phyloP scores from a whole-genome alignment of 164 flowering plant species.

The Platanus orientalis region DNA sequence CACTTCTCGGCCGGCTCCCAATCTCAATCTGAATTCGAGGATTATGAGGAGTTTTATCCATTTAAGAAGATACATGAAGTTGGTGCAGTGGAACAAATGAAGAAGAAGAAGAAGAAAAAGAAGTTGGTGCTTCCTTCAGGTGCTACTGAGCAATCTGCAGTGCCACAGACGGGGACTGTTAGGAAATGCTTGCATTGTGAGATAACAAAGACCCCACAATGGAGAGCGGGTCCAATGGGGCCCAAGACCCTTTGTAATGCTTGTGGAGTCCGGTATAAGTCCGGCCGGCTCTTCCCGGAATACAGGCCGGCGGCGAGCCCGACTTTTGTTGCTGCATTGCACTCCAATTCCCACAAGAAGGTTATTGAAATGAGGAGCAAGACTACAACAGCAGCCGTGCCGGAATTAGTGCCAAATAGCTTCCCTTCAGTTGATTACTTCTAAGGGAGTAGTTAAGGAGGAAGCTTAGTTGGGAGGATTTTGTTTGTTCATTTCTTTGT shows the following conservation, averaged over 20 bases:
- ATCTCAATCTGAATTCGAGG: constrained; percentile 31
- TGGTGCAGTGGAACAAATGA: constrained; percentile 31
- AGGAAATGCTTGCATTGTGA: constrained; percentile 90
- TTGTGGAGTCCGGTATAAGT: constrained; percentile 93
- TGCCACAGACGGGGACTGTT: constrained; percentile 19
- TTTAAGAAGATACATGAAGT: constrained; percentile 25
- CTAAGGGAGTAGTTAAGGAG: constrained; percentile 11
- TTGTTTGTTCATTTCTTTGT: not conserved
- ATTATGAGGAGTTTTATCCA: constrained; percentile 41
- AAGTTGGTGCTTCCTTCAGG: constrained; percentile 22
- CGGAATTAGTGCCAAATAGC: constrained; percentile 34
- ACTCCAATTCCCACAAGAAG: constrained; percentile 93
- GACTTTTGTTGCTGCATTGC: constrained; percentile 68
- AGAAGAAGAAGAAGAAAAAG: constrained; percentile 48
- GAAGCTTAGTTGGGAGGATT: not conserved
- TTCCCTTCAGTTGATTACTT: constrained; percentile 21
- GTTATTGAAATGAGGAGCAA: constrained; percentile 79
- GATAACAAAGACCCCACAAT: constrained; percentile 90
- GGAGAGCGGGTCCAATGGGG: constrained; percentile 97
- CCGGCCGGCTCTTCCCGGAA: constrained; percentile 92
- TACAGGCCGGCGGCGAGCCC: constrained; percentile 98
- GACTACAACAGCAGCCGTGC: constrained; percentile 7
- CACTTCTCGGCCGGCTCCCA: constrained; percentile 17
- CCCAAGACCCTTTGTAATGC: constrained; percentile 98
- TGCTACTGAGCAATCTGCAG: constrained; percentile 15